phyloP scores from a whole-genome alignment of 2,329 filamentous ascomycete species.

The Nothomitra cinnamomea region DNA sequence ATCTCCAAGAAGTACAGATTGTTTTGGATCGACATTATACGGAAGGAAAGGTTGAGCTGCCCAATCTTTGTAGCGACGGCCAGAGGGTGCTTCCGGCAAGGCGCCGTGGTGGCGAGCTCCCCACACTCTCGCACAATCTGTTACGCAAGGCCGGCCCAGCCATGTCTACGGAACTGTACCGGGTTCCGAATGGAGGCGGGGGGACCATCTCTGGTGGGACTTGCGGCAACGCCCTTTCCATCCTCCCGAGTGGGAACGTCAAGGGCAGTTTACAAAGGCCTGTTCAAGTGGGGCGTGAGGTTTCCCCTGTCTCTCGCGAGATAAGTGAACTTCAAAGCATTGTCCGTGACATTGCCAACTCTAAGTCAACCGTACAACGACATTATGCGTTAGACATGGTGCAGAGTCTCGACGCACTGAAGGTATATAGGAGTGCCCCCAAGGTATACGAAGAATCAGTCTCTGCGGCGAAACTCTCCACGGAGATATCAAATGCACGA shows the following conservation, averaged over 20 bases:
- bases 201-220: slow-evolving; percentile 1
- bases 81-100: slow-evolving; percentile 10
- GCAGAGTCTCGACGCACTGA: slow-evolving; percentile 22
- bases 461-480: slow-evolving; percentile 2
- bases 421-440: slow-evolving; percentile 10
- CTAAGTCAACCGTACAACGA: slow-evolving; percentile 16
- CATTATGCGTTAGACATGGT: slow-evolving; percentile 23
- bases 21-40: slow-evolving; percentile 21
- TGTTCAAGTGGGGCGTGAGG: background rate
- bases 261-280: slow-evolving; percentile 6
- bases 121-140: slow-evolving; percentile 7
- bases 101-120: slow-evolving; percentile 6
- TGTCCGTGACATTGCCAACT: slow-evolving; percentile 11
- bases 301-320: slow-evolving; percentile 1
- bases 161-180: background rate
- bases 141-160: slow-evolving; percentile 6
- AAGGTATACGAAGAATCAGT: background rate
- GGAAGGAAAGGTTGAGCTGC: slow-evolving; percentile 10
- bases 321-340: slow-evolving; percentile 16
- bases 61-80: slow-evolving; percentile 8
- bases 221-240: background rate
- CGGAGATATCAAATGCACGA: slow-evolving; percentile 14
- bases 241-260: background rate
- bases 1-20: slow-evolving; percentile 27
- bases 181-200: background rate